Evolutionary conservation across 73 alveolate species (phyloP).

Genomic region (Paramecium sonneborni): DNA sequence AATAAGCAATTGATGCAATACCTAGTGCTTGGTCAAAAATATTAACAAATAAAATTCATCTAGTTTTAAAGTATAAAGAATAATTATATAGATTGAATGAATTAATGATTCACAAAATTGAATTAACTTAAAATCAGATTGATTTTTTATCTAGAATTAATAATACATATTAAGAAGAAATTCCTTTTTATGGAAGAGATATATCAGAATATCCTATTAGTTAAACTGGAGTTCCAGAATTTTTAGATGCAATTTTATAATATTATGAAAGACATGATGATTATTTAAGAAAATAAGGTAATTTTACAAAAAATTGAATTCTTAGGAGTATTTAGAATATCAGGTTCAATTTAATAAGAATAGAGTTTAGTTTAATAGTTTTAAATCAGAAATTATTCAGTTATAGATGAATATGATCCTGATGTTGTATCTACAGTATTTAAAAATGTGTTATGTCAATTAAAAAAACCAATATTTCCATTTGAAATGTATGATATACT

Average conservation of each 20-base stretch:
- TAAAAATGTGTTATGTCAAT: not conserved
- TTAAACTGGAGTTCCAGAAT: not conserved
- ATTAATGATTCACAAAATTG: not conserved
- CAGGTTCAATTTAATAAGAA: conserved; percentile 27
- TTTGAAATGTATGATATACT: conserved; percentile 24
- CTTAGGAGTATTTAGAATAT: not conserved
- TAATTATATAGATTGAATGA: not conserved
- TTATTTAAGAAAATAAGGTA: conserved; percentile 4
- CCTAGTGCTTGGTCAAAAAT: not conserved
- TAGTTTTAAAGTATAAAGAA: not conserved
- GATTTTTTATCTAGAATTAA: not conserved
- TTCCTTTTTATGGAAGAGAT: conserved; percentile 19
- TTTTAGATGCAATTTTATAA: conserved; percentile 10
- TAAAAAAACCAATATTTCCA: conserved; percentile 28
- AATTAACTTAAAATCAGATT: not conserved
- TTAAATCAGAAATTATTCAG: not conserved
- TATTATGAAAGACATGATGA: conserved; percentile 7
- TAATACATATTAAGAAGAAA: not conserved
- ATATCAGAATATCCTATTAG: not conserved
- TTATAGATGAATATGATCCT: not conserved
- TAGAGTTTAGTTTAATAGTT: not conserved
- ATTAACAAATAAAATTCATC: not conserved
- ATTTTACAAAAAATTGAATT: not conserved
- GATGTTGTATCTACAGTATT: conserved; percentile 31
- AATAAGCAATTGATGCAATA: not conserved